Conservation (phyloP, 169 alveolate species). For the Amoebophrya sp. region DNA sequence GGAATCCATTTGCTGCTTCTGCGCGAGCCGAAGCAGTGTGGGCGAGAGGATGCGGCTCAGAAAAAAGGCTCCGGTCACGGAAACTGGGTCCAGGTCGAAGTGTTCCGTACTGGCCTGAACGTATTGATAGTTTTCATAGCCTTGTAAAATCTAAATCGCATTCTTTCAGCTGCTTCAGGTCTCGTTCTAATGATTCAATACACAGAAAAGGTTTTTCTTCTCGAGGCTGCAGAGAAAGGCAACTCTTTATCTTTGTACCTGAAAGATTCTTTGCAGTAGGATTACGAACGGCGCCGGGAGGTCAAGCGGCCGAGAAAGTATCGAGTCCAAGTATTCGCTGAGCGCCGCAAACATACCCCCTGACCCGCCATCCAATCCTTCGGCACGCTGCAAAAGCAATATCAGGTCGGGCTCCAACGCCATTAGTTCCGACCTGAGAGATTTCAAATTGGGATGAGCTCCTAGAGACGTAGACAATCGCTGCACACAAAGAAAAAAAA, state of each 20-base stretch:
- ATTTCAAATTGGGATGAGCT: too few species aligned
- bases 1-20: not conserved
- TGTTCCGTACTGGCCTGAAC: not conserved
- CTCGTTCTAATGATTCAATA: not conserved
- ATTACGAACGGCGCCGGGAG: not conserved
- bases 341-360: not conserved
- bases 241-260: not conserved
- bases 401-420: not conserved
- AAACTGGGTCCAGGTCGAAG: not conserved
- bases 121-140: too few species aligned
- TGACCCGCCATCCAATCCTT: not conserved
- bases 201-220: not conserved
- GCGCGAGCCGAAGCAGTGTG: not conserved
- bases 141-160: too few species aligned
- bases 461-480: too few species aligned
- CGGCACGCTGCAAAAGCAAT: not conserved
- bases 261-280: not conserved
- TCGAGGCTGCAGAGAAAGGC: not conserved
- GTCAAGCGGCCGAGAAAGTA: not conserved
- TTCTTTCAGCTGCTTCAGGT: too few species aligned
- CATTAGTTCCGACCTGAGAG: not conserved
- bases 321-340: not conserved
- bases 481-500: too few species aligned
- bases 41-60: not conserved
- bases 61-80: not conserved